phyloP scores from a whole-genome alignment of 345 rosid species.

The Trapa incisa region DNA sequence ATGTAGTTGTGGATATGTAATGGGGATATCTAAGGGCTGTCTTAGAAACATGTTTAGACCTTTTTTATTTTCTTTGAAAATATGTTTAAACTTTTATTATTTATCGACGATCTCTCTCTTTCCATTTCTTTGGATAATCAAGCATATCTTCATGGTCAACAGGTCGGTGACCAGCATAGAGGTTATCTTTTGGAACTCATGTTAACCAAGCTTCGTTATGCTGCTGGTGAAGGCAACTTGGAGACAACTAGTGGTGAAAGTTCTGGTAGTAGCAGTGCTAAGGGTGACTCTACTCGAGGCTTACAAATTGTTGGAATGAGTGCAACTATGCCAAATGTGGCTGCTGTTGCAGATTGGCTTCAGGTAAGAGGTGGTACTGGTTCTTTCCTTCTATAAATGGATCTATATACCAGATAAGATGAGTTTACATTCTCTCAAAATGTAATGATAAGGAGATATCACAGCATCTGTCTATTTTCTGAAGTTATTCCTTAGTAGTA shows the following conservation, averaged over 20 bases:
- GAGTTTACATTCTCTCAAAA: neutral
- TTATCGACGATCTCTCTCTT: constrained; percentile 5
- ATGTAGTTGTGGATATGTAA: constrained; percentile 8
- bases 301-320: constrained; percentile 99
- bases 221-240: constrained; percentile 80
- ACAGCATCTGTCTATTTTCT: neutral
- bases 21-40: neutral
- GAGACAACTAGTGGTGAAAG: constrained; percentile 79
- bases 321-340: constrained; percentile 98
- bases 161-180: constrained; percentile 94
- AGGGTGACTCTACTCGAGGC: constrained; percentile 69
- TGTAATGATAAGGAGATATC: neutral
- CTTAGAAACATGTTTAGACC: neutral
- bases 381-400: neutral
- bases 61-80: constrained; percentile 2
- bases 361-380: constrained; percentile 43
- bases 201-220: constrained; percentile 94
- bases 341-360: constrained; percentile 97
- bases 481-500: neutral
- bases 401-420: neutral
- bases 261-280: constrained; percentile 71
- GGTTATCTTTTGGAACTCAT: constrained; percentile 95
- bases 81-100: neutral
- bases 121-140: neutral
- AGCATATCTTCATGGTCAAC: constrained; percentile 8